Conservation (phyloP, 2,329 filamentous ascomycete species). For the Neospermospora avenae region DNA sequence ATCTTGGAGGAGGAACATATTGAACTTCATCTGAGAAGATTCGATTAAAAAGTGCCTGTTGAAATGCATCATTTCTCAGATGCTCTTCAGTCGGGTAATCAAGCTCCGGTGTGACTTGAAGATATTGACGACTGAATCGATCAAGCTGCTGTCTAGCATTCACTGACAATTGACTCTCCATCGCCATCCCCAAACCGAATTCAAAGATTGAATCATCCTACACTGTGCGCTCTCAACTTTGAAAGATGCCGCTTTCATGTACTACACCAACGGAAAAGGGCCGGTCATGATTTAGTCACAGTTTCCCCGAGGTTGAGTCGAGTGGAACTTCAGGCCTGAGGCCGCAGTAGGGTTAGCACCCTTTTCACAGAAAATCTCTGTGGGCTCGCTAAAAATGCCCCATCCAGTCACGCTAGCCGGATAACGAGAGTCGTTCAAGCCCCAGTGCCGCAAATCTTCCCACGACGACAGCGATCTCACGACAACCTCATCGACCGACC, state of each 20-base stretch:
- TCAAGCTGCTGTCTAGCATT: conserved; percentile 36
- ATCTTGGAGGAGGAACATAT: conserved; percentile 63
- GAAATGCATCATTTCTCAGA: conserved; percentile 59
- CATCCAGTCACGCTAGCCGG: conserved; percentile 21
- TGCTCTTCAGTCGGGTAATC: conserved; percentile 58
- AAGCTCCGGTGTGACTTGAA: conserved; percentile 67
- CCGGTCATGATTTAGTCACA: neutral
- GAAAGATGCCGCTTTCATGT: neutral
- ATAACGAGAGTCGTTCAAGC: conserved; percentile 17
- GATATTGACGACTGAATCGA: conserved; percentile 70
- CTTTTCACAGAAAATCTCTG: conserved; percentile 12
- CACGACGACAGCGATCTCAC: conserved; percentile 30
- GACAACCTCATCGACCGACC: conserved; percentile 29
- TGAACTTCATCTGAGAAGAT: conserved; percentile 61
- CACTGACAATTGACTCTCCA: conserved; percentile 30
- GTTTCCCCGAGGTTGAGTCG: neutral
- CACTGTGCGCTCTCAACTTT: neutral
- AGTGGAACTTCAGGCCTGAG: conserved; percentile 1
- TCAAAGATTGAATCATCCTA: conserved; percentile 13
- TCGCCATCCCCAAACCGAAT: conserved; percentile 20
- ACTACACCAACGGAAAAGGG: neutral
- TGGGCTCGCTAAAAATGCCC: conserved; percentile 19
- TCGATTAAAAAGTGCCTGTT: conserved; percentile 61
- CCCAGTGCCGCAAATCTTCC: conserved; percentile 19
- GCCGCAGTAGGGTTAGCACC: conserved; percentile 23